Evolutionary conservation across 352 stramenopile genomes (phyloP).

Genomic region (Globisporangium uncinulatum): DNA sequence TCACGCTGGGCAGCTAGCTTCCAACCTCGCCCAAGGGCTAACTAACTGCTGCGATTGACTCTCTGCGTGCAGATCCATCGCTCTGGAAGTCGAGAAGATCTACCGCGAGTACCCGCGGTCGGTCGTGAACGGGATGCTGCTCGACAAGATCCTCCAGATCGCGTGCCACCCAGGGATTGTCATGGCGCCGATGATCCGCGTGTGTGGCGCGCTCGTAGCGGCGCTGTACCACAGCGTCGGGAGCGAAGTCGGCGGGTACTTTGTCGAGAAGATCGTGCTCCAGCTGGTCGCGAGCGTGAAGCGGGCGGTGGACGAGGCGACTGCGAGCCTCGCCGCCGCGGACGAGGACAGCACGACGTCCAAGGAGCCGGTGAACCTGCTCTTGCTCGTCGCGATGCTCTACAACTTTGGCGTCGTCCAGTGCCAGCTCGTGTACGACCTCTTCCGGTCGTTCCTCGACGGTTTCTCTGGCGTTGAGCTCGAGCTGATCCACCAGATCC

Average conservation of each 20-base stretch:
- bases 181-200: constrained; percentile 76
- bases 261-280: constrained; percentile 70
- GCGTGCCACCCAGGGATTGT: constrained; percentile 60
- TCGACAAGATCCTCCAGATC: constrained; percentile 66
- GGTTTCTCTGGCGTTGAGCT: constrained; percentile 73
- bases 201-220: constrained; percentile 55
- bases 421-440: constrained; percentile 88
- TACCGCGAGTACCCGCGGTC: constrained; percentile 65
- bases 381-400: constrained; percentile 85
- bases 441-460: constrained; percentile 80
- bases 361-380: constrained; percentile 73
- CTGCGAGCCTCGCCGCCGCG: constrained; percentile 13
- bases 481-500: constrained; percentile 83
- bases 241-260: constrained; percentile 76
- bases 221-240: constrained; percentile 75
- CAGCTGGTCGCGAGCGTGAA: constrained; percentile 46
- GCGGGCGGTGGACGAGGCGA: constrained; percentile 12
- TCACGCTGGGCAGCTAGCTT: background rate
- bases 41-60: background rate
- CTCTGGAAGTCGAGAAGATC: constrained; percentile 75
- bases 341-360: constrained; percentile 21
- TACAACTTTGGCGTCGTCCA: constrained; percentile 89
- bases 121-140: constrained; percentile 66
- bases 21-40: background rate
- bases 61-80: constrained; percentile 35